A percentile compares a stretch with the other conserved stretches of the same genome.
Evolutionary conservation across 116 monocot species (phyloP).

Genomic region (Iris pallida): DNA sequence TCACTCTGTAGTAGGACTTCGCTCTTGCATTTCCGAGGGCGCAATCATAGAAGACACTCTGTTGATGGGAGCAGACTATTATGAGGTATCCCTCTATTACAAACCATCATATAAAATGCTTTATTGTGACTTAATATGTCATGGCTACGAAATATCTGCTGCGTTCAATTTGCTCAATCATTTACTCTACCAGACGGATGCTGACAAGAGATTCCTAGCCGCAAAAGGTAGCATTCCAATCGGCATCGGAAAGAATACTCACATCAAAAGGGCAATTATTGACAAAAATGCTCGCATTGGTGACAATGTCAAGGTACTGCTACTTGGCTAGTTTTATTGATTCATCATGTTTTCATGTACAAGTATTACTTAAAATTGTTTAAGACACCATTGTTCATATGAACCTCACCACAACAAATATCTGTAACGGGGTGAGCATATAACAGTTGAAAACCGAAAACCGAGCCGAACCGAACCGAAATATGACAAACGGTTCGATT

Average conservation of each 20-base stretch:
- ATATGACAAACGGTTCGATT: no score
- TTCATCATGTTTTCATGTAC: background rate
- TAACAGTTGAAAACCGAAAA: no score
- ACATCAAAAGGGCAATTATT: slow-evolving; percentile 86
- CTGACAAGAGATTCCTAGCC: slow-evolving; percentile 60
- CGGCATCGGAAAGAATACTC: slow-evolving; percentile 86
- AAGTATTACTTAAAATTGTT: background rate
- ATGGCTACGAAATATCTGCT: no score
- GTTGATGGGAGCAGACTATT: slow-evolving; percentile 97
- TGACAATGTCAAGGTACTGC: slow-evolving; percentile 81
- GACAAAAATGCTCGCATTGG: slow-evolving; percentile 97
- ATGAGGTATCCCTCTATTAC: slow-evolving; percentile 59
- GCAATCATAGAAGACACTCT: slow-evolving; percentile 86
- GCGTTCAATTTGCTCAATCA: no score
- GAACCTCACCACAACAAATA: no score
- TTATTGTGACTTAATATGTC: no score
- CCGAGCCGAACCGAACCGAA: no score
- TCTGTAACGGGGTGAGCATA: no score
- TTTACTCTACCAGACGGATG: slow-evolving; percentile 56
- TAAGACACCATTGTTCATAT: background rate
- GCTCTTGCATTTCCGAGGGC: slow-evolving; percentile 92
- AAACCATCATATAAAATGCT: background rate
- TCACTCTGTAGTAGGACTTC: slow-evolving; percentile 90
- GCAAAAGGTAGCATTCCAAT: slow-evolving; percentile 77
- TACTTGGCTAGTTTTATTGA: background rate